phyloP scores from a whole-genome alignment of 441 rosid species.

The Euphorbia celastroides region DNA sequence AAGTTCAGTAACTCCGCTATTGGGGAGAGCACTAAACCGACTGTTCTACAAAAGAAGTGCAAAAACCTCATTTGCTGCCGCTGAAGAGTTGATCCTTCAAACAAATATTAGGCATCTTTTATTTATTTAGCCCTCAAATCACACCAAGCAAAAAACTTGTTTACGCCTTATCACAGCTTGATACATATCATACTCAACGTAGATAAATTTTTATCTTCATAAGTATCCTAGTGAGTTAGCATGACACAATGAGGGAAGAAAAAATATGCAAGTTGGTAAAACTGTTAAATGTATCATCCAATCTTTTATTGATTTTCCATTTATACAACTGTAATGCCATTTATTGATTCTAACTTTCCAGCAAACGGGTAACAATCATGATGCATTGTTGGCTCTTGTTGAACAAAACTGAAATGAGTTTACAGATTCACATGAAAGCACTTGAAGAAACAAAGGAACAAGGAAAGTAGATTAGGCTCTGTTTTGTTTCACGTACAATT shows the following conservation, averaged over 20 bases:
- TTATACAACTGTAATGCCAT: not conserved
- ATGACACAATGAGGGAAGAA: not conserved
- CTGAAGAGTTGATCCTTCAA: not conserved
- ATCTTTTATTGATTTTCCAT: not conserved
- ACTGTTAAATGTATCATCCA: not conserved
- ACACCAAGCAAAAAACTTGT: constrained; percentile 6
- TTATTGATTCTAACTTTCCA: not conserved
- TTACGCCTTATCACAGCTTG: not conserved
- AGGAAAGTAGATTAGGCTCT: not conserved
- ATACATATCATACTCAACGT: not conserved
- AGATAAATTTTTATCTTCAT: not conserved
- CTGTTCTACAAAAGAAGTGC: not conserved
- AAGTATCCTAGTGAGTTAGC: not conserved
- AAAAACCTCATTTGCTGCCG: not conserved
- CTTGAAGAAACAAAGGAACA: not conserved
- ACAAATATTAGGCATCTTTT: not conserved
- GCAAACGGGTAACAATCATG: not conserved
- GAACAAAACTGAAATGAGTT: not conserved
- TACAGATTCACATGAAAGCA: not conserved
- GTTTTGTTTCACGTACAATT: too few species aligned
- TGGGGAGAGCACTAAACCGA: not conserved
- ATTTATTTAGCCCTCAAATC: not conserved
- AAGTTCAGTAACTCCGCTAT: not conserved
- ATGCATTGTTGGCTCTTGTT: not conserved
- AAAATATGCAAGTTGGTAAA: not conserved